Percentiles rank a stretch among this genome's conserved stretches.
phyloP scores from a whole-genome alignment of 2,329 filamentous ascomycete genomes.

The Aureobasidium vineae region DNA sequence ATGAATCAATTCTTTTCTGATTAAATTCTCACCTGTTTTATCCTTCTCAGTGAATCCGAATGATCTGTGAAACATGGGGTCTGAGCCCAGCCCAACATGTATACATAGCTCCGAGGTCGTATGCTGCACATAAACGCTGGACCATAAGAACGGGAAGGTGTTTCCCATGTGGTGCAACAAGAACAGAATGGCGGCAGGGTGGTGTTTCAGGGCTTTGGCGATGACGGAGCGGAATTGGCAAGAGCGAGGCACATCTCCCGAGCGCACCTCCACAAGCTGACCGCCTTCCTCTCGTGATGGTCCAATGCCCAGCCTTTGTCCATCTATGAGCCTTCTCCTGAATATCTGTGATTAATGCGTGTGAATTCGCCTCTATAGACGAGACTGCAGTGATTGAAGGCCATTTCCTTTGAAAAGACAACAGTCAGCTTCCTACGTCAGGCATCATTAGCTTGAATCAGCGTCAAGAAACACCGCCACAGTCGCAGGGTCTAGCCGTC shows the following conservation, averaged over 20 bases:
- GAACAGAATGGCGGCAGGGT: not conserved
- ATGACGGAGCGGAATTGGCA: conserved; percentile 19
- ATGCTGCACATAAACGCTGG: conserved; percentile 1
- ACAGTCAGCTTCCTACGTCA: conserved; percentile 20
- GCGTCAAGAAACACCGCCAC: conserved; percentile 23
- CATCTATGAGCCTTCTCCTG: conserved; percentile 5
- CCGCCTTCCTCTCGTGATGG: conserved; percentile 6
- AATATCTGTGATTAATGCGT: not conserved
- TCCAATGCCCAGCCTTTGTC: not conserved
- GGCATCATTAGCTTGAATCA: conserved; percentile 25
- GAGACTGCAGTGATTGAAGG: not conserved
- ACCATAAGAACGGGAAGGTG: not conserved
- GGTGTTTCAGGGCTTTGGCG: not conserved
- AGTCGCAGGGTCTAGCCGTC: conserved; percentile 25
- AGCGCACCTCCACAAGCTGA: conserved; percentile 20
- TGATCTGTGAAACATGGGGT: not conserved
- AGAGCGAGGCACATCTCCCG: not conserved
- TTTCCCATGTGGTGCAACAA: not conserved
- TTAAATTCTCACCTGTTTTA: not conserved
- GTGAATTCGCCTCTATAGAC: not conserved
- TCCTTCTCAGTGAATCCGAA: not conserved
- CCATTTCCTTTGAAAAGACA: not conserved
- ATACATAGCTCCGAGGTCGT: too few relatives aligned
- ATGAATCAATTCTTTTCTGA: conserved; percentile 1
- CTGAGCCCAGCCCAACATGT: not conserved